Evolutionary conservation across 257 asterid genomes (phyloP), one percentile per base, ranked within the genome.

Genomic region (Euphrasia confusa): DNA sequence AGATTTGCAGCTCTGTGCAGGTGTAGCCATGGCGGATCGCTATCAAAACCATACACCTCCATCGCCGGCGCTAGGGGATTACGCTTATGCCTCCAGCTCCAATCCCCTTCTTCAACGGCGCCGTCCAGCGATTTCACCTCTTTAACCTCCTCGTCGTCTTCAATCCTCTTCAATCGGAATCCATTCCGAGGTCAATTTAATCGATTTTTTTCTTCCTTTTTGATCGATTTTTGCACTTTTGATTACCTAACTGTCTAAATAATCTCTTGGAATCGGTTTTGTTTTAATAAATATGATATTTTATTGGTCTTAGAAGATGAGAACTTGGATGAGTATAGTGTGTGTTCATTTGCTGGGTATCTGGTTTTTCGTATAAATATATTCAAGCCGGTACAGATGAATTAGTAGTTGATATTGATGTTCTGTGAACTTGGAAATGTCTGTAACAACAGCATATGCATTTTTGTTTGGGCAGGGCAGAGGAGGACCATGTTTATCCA

Each of bases 401-500:
- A 45, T 44, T 28, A 17, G 1, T 11, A 28, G 40, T 26, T 54
- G 37, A 26, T 55, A 37, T 4, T 37, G 8, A 21, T 10, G 5
- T 26, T 54, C 27, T 50, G 3, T 56, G 63, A 26, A 27, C 0
- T 17, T 59, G 60, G 58, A 66, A 53, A 44, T 60, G 63, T 21
- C 24, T 21, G 24, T 27, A 37, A 14, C 52, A 37, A 14, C 52
- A 45, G 42, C 15, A 48, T 32, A 24, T 30, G 21, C 49, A 56
- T 67, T 45, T 37, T 45, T 45, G 52, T 28, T 32, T 76, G 72
- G 65, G 70, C 89, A 91, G 98, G 86, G 83, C 95, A 92, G 87
- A 85, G 81, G 76, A 84, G 98, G 82, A 80, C 87, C 68, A 80
- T 92, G 95, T 92, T 92, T 74, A 92, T 92, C 66, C 98, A 89